Evolutionary conservation across 1,139 yeast genomes (phyloP), one percentile per base, ranked within the genome.

Genomic region (Geotrichum restrictum): DNA sequence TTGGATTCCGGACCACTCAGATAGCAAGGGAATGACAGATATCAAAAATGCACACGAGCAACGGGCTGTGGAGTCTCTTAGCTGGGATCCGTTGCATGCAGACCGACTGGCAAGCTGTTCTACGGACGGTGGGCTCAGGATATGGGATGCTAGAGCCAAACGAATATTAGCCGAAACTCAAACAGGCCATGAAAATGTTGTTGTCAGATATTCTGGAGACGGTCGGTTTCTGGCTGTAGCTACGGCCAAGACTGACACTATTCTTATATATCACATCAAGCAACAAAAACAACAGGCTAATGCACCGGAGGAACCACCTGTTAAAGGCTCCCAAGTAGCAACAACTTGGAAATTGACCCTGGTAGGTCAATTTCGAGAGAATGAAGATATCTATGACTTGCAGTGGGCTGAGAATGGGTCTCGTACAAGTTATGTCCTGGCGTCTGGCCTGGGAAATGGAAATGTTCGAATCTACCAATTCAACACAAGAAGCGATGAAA

Each of bases 61-160:
- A 19, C 45, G 47, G 33, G 48, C 38, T 33, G 79, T 81, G 1
- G 78, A 77, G 45, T 64, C 76, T 14, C 59, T 85, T 1, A 65
- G 80, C 1, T 86, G 93, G 89, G 75, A 81, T 54, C 86, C 89
- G 0, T 63, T 63, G 14, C 73, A 76, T 45, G 79, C 78, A 22
- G 72, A 70, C 42, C 68, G 76, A 24, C 72, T 86, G 56, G 86
- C 81, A 1, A 75, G 86, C 1, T 84, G 80, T 14, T 82, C 84
- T 1, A 69, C 78, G 49, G 87, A 83, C 58, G 67, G 67, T 5
- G 65, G 64, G 43, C 66, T 85, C 31, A 77, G 75, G 58, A 62
- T 82, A 8, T 85, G 93, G 93, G 77, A 77, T 54, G 61, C 68
- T 1, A 74, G 77, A 18, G 70, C 67, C 33, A 77, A 76, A 5